Conservation (phyloP, 179 eudicot genomes). For the Amaranthus tricolor region DNA sequence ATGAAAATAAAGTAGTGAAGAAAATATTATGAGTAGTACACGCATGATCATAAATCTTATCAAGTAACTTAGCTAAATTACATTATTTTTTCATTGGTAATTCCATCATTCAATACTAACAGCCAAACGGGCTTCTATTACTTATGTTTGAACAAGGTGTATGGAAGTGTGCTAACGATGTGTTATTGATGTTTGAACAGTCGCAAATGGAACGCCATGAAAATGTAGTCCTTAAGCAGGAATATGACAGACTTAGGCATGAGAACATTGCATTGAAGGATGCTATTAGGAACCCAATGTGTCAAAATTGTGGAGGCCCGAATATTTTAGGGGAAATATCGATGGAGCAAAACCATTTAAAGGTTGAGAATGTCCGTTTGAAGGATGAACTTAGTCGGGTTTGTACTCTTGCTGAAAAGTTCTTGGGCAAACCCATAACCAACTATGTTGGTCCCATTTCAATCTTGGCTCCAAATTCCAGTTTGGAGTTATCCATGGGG, state of each 20-base stretch:
- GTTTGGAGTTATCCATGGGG: slow-evolving; percentile 47
- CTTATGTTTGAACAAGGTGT: slow-evolving; percentile 5
- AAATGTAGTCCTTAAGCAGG: slow-evolving; percentile 52
- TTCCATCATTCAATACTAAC: too few species aligned
- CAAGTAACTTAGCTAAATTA: too few species aligned
- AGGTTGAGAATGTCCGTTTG: slow-evolving; percentile 62
- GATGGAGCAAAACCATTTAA: slow-evolving; percentile 52
- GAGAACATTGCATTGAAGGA: slow-evolving; percentile 66
- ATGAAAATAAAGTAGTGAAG: too few species aligned
- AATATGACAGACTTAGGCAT: slow-evolving; percentile 54
- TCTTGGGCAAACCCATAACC: slow-evolving; percentile 46
- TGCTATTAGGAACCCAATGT: slow-evolving; percentile 50
- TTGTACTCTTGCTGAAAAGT: slow-evolving; percentile 39
- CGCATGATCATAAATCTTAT: too few species aligned
- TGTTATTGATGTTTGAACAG: slow-evolving; percentile 32
- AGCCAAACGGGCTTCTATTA: too few species aligned
- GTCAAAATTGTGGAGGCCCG: slow-evolving; percentile 62
- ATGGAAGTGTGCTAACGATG: background rate
- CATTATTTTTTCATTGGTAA: too few species aligned
- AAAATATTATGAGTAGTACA: too few species aligned
- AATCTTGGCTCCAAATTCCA: slow-evolving; percentile 31
- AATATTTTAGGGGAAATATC: slow-evolving; percentile 48
- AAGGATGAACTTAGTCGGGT: slow-evolving; percentile 60
- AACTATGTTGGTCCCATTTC: slow-evolving; percentile 30
- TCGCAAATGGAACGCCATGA: slow-evolving; percentile 69